Percentiles rank a stretch among this genome's conserved stretches.
phyloP scores from a whole-genome alignment of 208 protist species.

The Trypanosoma congolense region DNA sequence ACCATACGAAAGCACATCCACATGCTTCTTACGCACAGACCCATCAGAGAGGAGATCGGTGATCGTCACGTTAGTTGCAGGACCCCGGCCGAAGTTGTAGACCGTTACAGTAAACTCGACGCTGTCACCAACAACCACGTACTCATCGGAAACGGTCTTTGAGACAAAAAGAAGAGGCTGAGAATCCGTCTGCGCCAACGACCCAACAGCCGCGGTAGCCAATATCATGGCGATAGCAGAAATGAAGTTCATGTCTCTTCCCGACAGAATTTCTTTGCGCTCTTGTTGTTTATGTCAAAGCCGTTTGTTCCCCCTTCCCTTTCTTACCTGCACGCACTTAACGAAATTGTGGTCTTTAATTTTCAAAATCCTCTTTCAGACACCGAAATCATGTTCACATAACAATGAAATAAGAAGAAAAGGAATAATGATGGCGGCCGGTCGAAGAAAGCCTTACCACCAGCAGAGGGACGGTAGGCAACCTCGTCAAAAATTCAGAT shows the following conservation, averaged over 20 bases:
- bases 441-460: no score
- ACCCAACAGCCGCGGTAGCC: constrained; percentile 5
- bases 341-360: no score
- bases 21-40: constrained; percentile 32
- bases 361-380: no score
- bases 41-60: constrained; percentile 59
- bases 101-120: constrained; percentile 76
- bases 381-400: no score
- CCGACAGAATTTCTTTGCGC: neutral
- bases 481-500: no score
- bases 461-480: no score
- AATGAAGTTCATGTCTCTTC: constrained; percentile 13
- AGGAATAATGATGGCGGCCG: no score
- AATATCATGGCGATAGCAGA: constrained; percentile 16
- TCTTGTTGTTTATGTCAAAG: constrained; percentile 6
- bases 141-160: constrained; percentile 65
- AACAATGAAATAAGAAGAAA: no score
- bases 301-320: neutral
- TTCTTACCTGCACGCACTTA: no score
- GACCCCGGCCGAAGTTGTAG: constrained; percentile 73
- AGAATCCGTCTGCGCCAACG: constrained; percentile 18
- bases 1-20: constrained; percentile 56
- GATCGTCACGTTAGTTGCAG: constrained; percentile 65
- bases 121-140: constrained; percentile 64
- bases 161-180: constrained; percentile 74